Base-by-base conservation (phyloP, 805 yeast species). In the Wickerhamiella azyma region DNA sequence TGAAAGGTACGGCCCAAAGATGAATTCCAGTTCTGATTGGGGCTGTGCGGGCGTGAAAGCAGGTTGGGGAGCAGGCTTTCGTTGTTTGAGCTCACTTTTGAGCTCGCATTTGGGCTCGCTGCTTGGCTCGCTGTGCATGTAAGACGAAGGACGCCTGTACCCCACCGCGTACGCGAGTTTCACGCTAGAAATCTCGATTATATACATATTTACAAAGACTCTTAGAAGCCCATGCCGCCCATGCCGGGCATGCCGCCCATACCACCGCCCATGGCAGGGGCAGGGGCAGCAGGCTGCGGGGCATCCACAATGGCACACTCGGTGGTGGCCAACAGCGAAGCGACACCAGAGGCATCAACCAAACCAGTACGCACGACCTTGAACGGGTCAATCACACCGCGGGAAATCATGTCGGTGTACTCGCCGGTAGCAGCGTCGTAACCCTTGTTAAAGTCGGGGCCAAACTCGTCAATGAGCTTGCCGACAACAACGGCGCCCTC, bases 321-420 rank as follows among this genome's bases (percentile, higher is more conserved):
- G 53, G 98, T 89, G 49, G 97, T 89, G 53, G 97, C 96, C 65
- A 92, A 75, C 65, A 92, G 73, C 26, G 96, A 85, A 41, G 98
- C 97, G 52, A 92, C 96, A 71, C 97, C 95, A 43, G 94, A 76
- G 51, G 98, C 97, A 61, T 92, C 97, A 48, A 85, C 85, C 60
- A 92, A 73, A 52, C 97, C 96, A 59, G 85, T 79, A 73, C 92
- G 85, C 50, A 92, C 96, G 56, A 89, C 97, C 76, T 86, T 89
- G 77, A 89, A 85, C 56, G 98, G 98, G 68, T 92, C 98, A 59
- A 89, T 85, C 69, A 92, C 89, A 74, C 98, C 98, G 50, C 92
- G 80, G 54, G 85, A 85, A 58, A 89, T 78, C 96, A 92, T 86
- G 66, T 92, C 95, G 53, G 92, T 85, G 72, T 76, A 85, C 69